Evolutionary conservation across 306 rosid genomes (phyloP).

Genomic region (Dryas drummondii): DNA sequence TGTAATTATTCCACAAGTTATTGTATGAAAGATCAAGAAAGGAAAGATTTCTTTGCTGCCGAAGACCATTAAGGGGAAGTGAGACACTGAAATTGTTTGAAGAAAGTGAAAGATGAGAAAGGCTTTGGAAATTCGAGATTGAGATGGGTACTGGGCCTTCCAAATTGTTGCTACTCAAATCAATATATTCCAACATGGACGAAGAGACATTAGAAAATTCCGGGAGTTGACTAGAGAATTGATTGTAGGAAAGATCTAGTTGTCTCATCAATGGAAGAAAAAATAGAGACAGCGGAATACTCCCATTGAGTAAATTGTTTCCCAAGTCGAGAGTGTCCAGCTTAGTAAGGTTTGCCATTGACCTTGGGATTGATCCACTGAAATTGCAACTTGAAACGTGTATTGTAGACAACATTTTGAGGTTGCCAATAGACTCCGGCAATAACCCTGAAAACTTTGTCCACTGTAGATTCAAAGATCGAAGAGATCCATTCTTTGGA

Average conservation of each 20-base stretch:
- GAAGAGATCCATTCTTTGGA: neutral
- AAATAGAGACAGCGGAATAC: slow-evolving; percentile 22
- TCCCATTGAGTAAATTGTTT: slow-evolving; percentile 25
- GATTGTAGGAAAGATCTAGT: neutral
- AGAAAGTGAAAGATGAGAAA: neutral
- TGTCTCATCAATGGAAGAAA: neutral
- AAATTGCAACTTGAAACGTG: neutral
- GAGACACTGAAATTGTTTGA: slow-evolving; percentile 23
- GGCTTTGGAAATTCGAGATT: slow-evolving; percentile 23
- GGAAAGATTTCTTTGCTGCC: neutral
- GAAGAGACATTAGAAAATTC: slow-evolving; percentile 24
- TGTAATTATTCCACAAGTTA: slow-evolving; percentile 3
- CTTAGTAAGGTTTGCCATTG: slow-evolving; percentile 6
- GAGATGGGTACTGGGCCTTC: slow-evolving; percentile 38
- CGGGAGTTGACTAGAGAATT: slow-evolving; percentile 3
- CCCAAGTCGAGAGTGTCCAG: neutral
- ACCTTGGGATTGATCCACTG: slow-evolving; percentile 9
- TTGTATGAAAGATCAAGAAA: slow-evolving; percentile 24
- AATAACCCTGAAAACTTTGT: slow-evolving; percentile 13
- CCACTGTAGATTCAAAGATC: neutral
- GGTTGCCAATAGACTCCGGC: slow-evolving; percentile 27
- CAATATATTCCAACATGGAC: slow-evolving; percentile 4
- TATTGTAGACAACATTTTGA: neutral
- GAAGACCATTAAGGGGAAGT: neutral
- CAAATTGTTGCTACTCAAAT: slow-evolving; percentile 40